These are phyloP conservation scores for Plasmodium relictum DNA, from an alignment of 169 alveolate genomes.

Conservation along the genomic window DNA sequence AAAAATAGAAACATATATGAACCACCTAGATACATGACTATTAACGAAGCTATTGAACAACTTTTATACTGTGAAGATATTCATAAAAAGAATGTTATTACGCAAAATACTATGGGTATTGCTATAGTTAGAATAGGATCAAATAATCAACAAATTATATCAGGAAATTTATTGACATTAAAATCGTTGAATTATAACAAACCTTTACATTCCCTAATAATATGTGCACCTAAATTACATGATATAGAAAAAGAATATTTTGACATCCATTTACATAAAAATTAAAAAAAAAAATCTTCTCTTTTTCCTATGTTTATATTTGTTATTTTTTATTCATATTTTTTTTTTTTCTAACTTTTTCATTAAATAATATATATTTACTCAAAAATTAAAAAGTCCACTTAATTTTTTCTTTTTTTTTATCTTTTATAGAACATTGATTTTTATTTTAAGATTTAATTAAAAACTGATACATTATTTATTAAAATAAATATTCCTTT, in stretches of 20 bases:
- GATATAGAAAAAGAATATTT: slow-evolving; percentile 93
- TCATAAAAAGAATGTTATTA: slow-evolving; percentile 76
- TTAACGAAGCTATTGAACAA: slow-evolving; percentile 93
- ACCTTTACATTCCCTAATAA: slow-evolving; percentile 96
- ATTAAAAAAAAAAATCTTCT: background rate
- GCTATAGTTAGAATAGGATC: slow-evolving; percentile 97
- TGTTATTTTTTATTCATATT: too few relatives aligned
- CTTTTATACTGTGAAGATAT: slow-evolving; percentile 90
- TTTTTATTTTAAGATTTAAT: too few relatives aligned
- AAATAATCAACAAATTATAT: slow-evolving; percentile 88
- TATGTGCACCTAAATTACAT: slow-evolving; percentile 93
- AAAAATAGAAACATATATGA: slow-evolving; percentile 94
- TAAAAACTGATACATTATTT: too few relatives aligned
- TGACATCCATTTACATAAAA: slow-evolving; percentile 43
- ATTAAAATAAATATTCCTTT: too few relatives aligned
- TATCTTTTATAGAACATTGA: too few relatives aligned
- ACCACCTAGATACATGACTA: slow-evolving; percentile 95
- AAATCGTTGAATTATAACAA: slow-evolving; percentile 92
- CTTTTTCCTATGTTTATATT: slow-evolving; percentile 9
- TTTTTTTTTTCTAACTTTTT: background rate
- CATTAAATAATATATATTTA: background rate
- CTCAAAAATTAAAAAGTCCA: background rate
- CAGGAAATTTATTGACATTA: slow-evolving; percentile 89
- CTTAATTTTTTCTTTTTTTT: too few relatives aligned
- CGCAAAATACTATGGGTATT: slow-evolving; percentile 88